Evolutionary conservation across 192 early-diverging fungal species (phyloP).

Genomic region (Spinellus fusiger): DNA sequence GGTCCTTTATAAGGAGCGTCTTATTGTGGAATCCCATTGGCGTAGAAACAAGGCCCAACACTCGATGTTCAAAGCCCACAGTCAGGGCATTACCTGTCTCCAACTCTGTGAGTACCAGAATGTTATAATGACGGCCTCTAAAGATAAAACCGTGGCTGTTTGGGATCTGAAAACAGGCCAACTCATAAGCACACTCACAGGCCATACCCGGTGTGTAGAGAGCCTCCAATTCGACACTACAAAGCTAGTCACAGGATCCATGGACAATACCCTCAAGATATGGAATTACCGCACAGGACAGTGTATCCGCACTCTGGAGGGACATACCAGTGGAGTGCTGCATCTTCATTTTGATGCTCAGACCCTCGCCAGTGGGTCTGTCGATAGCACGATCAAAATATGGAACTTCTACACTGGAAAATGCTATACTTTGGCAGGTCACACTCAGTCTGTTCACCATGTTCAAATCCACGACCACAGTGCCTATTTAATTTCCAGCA

Average conservation of each 20-base stretch:
- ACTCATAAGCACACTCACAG: conserved; percentile 68
- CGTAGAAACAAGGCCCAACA: conserved; percentile 63
- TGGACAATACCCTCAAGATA: conserved; percentile 78
- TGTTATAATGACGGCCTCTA: conserved; percentile 78
- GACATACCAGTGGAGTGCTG: conserved; percentile 74
- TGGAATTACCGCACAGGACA: conserved; percentile 69
- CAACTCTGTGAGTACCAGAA: conserved; percentile 72
- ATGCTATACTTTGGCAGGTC: conserved; percentile 70
- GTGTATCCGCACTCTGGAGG: conserved; percentile 55
- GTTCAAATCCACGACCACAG: conserved; percentile 66
- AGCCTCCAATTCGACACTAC: conserved; percentile 75
- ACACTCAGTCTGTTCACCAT: conserved; percentile 84
- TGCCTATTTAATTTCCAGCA: conserved; percentile 67
- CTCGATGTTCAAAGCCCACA: conserved; percentile 63
- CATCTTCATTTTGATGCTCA: conserved; percentile 74
- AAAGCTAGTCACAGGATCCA: conserved; percentile 79
- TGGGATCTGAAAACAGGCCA: conserved; percentile 83
- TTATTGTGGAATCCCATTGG: conserved; percentile 94
- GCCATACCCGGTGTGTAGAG: conserved; percentile 72
- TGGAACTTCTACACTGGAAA: conserved; percentile 74
- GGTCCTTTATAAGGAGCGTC: conserved; percentile 88
- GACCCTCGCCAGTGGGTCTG: conserved; percentile 82
- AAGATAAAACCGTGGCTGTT: conserved; percentile 78
- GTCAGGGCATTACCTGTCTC: conserved; percentile 78
- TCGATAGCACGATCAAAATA: conserved; percentile 78